phyloP scores from a whole-genome alignment of 2,329 filamentous ascomycete genomes.

The Xylariales sp. region DNA sequence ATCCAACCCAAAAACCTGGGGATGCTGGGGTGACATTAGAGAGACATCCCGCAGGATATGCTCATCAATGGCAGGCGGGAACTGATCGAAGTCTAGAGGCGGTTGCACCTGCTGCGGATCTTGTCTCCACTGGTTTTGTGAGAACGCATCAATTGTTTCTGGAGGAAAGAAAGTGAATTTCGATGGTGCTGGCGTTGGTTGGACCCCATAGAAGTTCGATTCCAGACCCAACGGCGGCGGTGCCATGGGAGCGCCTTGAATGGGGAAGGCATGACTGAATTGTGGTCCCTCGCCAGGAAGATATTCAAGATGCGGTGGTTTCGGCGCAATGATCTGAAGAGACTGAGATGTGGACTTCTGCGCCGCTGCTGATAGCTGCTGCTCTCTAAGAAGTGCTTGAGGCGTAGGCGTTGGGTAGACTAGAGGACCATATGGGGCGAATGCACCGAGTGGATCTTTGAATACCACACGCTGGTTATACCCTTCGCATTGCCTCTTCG shows the following conservation, averaged over 20 bases:
- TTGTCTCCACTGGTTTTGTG: slow-evolving; percentile 22
- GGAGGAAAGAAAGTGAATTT: slow-evolving; percentile 27
- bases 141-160: slow-evolving; percentile 22
- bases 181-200: slow-evolving; percentile 14
- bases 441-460: slow-evolving; percentile 64
- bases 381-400: slow-evolving; percentile 37
- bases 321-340: slow-evolving; percentile 47
- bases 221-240: slow-evolving; percentile 20
- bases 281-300: slow-evolving; percentile 24
- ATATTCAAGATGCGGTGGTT: slow-evolving; percentile 37
- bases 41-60: not conserved
- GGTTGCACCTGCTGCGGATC: slow-evolving; percentile 5
- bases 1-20: not conserved
- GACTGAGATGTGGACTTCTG: slow-evolving; percentile 34
- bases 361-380: slow-evolving; percentile 38
- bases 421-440: slow-evolving; percentile 40
- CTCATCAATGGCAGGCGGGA: not conserved
- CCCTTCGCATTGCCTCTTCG: slow-evolving; percentile 77
- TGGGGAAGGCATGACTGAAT: slow-evolving; percentile 24
- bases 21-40: not conserved
- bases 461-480: slow-evolving; percentile 79
- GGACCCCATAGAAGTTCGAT: slow-evolving; percentile 18
- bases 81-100: slow-evolving; percentile 18
- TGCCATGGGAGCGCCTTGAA: slow-evolving; percentile 26
- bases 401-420: slow-evolving; percentile 41